Percentiles rank a stretch among this genome's conserved stretches.
phyloP scores from a whole-genome alignment of 2,329 filamentous ascomycete species.

The Alternaria hordeiaustralica region DNA sequence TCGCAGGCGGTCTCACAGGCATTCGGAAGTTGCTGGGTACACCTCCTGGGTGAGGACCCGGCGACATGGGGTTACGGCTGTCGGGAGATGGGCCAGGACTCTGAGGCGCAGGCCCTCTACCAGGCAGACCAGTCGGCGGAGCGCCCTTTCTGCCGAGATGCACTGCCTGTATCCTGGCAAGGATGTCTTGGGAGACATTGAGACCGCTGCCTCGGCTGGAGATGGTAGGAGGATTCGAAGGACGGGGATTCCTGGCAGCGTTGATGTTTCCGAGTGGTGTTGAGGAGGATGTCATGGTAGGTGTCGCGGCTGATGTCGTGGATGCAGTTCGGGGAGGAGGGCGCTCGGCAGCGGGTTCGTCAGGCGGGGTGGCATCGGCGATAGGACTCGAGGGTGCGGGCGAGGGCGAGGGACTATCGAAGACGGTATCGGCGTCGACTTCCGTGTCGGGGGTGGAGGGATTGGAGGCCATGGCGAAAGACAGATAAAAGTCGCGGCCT shows the following conservation, averaged over 20 bases:
- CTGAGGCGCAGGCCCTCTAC: conserved; percentile 33
- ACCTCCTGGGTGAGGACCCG: conserved; percentile 44
- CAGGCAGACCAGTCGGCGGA: conserved; percentile 47
- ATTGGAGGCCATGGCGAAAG: conserved; percentile 38
- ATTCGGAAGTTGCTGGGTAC: conserved; percentile 54
- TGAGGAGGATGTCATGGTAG: conserved; percentile 79
- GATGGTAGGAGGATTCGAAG: conserved; percentile 49
- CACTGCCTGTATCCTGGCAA: conserved; percentile 74
- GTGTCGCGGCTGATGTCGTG: conserved; percentile 53
- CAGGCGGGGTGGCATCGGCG: conserved; percentile 25
- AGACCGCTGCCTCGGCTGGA: conserved; percentile 59
- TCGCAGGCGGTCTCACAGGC: conserved; percentile 49
- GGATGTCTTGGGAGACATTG: conserved; percentile 65
- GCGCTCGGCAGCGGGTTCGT: conserved; percentile 45
- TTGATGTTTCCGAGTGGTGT: conserved; percentile 80
- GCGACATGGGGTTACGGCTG: conserved; percentile 30
- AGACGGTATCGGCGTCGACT: conserved; percentile 40
- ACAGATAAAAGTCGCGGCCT: conserved; percentile 10
- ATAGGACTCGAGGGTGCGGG: conserved; percentile 29
- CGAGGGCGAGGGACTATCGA: conserved; percentile 41
- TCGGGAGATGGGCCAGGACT: conserved; percentile 32
- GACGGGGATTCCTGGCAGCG: conserved; percentile 64
- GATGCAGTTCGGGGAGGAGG: conserved; percentile 66
- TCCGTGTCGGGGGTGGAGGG: conserved; percentile 41
- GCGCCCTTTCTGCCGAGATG: conserved; percentile 69